Evolutionary conservation across 2,329 filamentous ascomycete species (phyloP), one percentile per base, ranked within the genome.

Genomic region (Sporothrix pseudoabietina): DNA sequence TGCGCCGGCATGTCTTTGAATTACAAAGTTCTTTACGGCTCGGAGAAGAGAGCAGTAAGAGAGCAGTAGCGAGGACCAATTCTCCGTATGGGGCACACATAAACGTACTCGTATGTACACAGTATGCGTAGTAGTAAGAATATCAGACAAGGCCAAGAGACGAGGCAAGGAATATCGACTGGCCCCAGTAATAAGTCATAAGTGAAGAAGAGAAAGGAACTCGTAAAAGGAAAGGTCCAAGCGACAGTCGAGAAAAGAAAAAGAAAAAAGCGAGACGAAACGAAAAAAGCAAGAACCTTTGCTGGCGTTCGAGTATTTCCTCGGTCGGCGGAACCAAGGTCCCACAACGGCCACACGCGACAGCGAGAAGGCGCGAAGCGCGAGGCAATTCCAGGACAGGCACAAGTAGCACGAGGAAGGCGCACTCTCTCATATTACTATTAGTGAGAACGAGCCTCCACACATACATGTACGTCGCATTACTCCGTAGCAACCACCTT

Each of bases 311-410:
- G 26, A 26, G 26, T 72, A 35, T 44, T 54, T 72, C 63, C 61
- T 71, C 59, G 72, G 69, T 54, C 41, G 35, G 26, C 19, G 39
- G 41, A 63, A 44, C 44, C 26, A 66, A 65, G n/a, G 12, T 14
- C 66, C 52, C 71, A 55, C 63, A 44, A 69, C 61, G 49, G 47
- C 44, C 22, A 59, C 63, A 73, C 76, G 76, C 74, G 76, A 74
- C 71, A 72, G 68, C 55, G 41, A 57, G 71, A 76, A 75, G 68
- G 66, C 75, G 75, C 75, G 75, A 76, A 66, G 75, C 75, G 75
- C 75, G 75, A 76, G 72, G 22, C 55, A 35, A 71, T 35, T 19
- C 35, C 30, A 52, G 63, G 55, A 47, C 59, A 66, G 22, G 57
- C 7, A 52, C 26, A 22, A 22, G 52, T 22, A 69, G 52, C 52